Evolutionary conservation across 2,329 filamentous ascomycete species (phyloP).

Genomic region (Purpureocillium takamizusanense): DNA sequence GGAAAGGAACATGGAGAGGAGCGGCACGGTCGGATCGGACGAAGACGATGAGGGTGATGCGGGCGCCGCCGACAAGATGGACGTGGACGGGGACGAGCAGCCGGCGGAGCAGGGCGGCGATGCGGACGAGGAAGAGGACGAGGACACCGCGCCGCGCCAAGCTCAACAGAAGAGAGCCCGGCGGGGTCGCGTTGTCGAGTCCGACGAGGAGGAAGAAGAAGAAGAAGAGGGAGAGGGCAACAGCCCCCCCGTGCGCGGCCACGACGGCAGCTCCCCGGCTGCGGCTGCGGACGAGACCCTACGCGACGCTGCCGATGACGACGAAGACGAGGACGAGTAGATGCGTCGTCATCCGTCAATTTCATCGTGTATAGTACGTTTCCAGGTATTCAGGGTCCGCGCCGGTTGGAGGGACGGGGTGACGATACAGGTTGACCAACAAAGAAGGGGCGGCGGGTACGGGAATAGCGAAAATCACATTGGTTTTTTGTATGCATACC

Average conservation of each 20-base stretch:
- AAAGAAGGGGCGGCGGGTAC: neutral
- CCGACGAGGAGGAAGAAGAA: constrained; percentile 40
- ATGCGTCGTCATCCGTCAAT: neutral
- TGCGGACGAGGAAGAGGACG: constrained; percentile 29
- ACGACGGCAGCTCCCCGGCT: constrained; percentile 10
- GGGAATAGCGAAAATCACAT: neutral
- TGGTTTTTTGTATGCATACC: no score
- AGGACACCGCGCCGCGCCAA: constrained; percentile 19
- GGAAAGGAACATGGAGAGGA: constrained; percentile 29
- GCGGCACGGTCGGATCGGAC: constrained; percentile 25
- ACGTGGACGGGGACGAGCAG: constrained; percentile 34
- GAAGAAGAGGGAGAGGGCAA: constrained; percentile 15
- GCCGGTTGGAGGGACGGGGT: no score
- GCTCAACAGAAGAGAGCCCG: constrained; percentile 34
- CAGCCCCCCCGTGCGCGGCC: constrained; percentile 7
- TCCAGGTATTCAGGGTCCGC: neutral
- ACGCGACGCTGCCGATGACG: constrained; percentile 26
- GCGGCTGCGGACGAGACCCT: constrained; percentile 28
- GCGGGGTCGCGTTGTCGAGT: constrained; percentile 43
- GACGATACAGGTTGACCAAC: neutral
- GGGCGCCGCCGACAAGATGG: constrained; percentile 38
- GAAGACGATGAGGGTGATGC: constrained; percentile 24
- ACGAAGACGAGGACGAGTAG: constrained; percentile 13
- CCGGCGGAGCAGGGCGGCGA: constrained; percentile 28
- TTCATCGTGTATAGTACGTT: constrained; percentile 1